Conservation (phyloP, 805 yeast species). For the Ogataea siamensis region DNA sequence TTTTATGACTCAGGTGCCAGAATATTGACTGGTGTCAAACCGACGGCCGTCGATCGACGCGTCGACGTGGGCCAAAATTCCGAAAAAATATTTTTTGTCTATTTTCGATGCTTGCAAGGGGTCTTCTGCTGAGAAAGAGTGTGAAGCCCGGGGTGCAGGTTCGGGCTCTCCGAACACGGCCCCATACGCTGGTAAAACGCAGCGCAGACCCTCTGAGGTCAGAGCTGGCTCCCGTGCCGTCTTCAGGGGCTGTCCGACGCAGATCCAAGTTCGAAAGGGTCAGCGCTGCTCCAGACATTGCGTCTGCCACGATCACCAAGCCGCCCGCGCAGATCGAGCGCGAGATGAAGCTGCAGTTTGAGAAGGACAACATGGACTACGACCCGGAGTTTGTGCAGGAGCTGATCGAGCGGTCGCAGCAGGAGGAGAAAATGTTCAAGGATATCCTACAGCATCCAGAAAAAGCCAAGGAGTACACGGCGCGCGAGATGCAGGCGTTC, state of each 20-base stretch:
- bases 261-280: conserved; percentile 1
- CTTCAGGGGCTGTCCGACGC: neutral
- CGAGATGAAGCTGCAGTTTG: conserved; percentile 26
- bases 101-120: neutral
- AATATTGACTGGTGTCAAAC: neutral
- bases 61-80: conserved; percentile 2
- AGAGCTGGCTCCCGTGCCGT: neutral
- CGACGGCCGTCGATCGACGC: conserved; percentile 9
- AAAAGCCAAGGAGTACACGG: conserved; percentile 16
- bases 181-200: neutral
- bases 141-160: neutral
- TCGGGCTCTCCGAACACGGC: conserved; percentile 2
- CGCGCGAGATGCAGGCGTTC: conserved; percentile 23
- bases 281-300: neutral
- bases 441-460: conserved; percentile 16
- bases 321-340: conserved; percentile 28
- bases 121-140: too few relatives aligned
- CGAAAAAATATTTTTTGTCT: neutral
- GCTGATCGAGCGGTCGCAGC: conserved; percentile 26
- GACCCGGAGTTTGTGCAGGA: conserved; percentile 31
- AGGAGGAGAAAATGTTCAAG: conserved; percentile 20
- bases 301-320: conserved; percentile 12
- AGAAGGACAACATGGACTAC: conserved; percentile 28
- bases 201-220: too few relatives aligned
- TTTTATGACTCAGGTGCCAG: neutral